Evolutionary conservation across 1,139 yeast species (phyloP), one percentile per base, ranked within the genome.

Genomic region (Yamadazyma jaroonii): DNA sequence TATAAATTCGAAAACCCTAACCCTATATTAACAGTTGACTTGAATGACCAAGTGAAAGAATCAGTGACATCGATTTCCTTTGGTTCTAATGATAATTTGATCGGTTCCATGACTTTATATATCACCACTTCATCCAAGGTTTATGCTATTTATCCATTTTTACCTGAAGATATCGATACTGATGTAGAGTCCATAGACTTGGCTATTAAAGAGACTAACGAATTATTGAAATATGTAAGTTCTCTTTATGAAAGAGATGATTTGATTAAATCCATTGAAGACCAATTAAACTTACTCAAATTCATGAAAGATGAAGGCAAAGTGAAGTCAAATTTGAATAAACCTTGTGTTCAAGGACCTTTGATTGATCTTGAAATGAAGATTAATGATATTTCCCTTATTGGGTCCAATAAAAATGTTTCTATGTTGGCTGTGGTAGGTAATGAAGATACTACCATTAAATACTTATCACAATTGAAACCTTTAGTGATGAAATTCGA

Each of bases 101-200:
- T 56, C 6, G 74, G 74, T 2, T 47, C 61, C 1, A 53, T 69
- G 39, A 59, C 73, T 0, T 56, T 70, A 34, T 70, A 69, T 44
- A 49, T 67, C 7, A 34, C 64, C 9, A 50, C 71, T 1, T 41
- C 44, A 0, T 56, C 60, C 3, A 41, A 52, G 9, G 42, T 69
- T 0, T 65, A 46, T 44, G 63, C 66, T 1, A 42, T 67, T 9
- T 66, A 52, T 37, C 75, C 75, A 4, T 66, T 66, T 38, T 37
- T 59, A 3, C 42, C 51, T 29, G 41, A 34, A 3, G 10, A 29
- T 2, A 31, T 46, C 2, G 32, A 56, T 3, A 51, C 64, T 12
- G 50, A 66, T 1, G 40, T 48, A 34, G 43, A 42, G 8, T 48
- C 49, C n/a, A 45, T 65, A 3, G 50, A 51, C 9, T 43, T 42